Evolutionary conservation across 2,329 filamentous ascomycete genomes (phyloP).

Genomic region (Coleophoma crateriformis): DNA sequence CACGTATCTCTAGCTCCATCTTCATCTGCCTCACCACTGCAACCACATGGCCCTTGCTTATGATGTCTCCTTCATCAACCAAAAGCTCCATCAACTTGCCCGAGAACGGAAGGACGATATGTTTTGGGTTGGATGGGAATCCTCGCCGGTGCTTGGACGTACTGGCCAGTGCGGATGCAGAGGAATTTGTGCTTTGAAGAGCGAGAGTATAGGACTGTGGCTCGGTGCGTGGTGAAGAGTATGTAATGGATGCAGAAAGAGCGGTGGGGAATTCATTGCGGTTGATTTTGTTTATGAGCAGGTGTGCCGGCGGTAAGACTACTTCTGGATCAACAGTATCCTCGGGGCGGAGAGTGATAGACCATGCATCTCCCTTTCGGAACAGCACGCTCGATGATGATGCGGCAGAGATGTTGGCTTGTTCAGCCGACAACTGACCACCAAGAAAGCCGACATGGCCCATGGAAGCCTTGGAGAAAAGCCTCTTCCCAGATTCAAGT

Average conservation of each 20-base stretch:
- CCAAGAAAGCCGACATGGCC: conserved; percentile 14
- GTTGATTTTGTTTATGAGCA: conserved; percentile 46
- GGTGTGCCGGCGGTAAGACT: conserved; percentile 36
- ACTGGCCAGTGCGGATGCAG: conserved; percentile 45
- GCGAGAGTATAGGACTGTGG: conserved; percentile 34
- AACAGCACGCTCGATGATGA: conserved; percentile 38
- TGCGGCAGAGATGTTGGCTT: conserved; percentile 9
- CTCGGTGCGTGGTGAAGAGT: conserved; percentile 38
- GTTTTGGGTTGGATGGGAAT: conserved; percentile 40
- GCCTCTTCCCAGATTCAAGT: conserved; percentile 25
- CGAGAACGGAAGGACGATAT: conserved; percentile 50
- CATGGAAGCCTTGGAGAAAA: conserved; percentile 28
- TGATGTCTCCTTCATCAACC: conserved; percentile 44
- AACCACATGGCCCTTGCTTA: conserved; percentile 45
- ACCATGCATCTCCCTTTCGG: conserved; percentile 54
- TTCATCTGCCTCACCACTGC: conserved; percentile 62
- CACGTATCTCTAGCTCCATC: conserved; percentile 60
- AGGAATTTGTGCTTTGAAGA: conserved; percentile 33
- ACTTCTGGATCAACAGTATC: conserved; percentile 11
- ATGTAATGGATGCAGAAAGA: conserved; percentile 44
- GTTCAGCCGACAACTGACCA: conserved; percentile 12
- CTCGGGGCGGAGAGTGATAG: conserved; percentile 37
- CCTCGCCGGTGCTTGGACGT: conserved; percentile 40
- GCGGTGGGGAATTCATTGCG: conserved; percentile 55
- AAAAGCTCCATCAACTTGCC: conserved; percentile 55